These are phyloP conservation scores for Penicillium psychrofluorescens DNA, from an alignment of 495 filamentous ascomycete species.

Conservation along the genomic window DNA sequence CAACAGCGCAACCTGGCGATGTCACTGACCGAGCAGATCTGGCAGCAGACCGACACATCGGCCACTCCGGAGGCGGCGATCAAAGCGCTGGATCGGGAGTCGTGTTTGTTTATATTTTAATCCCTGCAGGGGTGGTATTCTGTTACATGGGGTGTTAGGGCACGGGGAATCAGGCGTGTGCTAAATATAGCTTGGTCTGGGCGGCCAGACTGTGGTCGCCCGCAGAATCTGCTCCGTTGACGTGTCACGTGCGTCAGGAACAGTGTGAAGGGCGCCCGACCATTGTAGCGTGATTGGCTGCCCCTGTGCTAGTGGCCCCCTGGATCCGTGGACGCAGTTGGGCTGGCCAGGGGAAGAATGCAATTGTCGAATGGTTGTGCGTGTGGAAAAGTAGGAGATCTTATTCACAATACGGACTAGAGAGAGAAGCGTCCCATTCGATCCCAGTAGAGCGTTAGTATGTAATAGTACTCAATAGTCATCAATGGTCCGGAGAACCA, in stretches of 20 bases:
- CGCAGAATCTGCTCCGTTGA: not conserved
- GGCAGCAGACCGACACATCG: slow-evolving; percentile 12
- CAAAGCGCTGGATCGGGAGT: slow-evolving; percentile 9
- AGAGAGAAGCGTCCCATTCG: too few species aligned
- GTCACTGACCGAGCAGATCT: slow-evolving; percentile 16
- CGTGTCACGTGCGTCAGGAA: slow-evolving; percentile 16
- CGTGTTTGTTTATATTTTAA: slow-evolving; percentile 20
- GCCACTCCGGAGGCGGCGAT: slow-evolving; percentile 8
- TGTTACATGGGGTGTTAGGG: not conserved
- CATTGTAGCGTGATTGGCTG: slow-evolving; percentile 10
- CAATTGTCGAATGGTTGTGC: not conserved
- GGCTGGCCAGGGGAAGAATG: not conserved
- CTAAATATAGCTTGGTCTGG: too few species aligned
- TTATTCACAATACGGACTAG: too few species aligned
- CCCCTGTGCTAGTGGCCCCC: slow-evolving; percentile 4
- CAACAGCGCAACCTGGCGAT: slow-evolving; percentile 21
- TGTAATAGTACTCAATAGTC: too few species aligned
- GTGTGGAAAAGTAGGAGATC: not conserved
- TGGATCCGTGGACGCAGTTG: slow-evolving; percentile 1
- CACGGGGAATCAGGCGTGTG: too few species aligned
- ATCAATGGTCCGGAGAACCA: too few species aligned
- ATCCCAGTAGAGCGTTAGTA: too few species aligned
- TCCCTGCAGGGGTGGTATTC: not conserved
- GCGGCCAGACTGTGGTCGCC: too few species aligned
- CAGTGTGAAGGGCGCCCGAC: not conserved